Base-by-base conservation (phyloP, 208 protist genomes). In the Tetramitus jugosus region DNA sequence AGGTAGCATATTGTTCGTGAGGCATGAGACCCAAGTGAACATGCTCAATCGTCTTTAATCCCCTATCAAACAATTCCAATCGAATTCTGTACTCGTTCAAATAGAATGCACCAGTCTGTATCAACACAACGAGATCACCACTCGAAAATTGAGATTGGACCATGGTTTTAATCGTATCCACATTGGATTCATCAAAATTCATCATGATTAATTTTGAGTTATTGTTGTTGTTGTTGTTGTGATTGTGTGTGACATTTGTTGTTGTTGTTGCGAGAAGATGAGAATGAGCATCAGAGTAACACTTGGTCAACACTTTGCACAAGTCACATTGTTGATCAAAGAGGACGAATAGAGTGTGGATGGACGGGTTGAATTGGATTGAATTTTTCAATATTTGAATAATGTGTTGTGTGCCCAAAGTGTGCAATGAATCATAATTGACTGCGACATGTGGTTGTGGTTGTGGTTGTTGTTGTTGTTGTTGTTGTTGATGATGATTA, bases 11-110 rank as follows among this genome's bases (percentile, higher is more conserved):
- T 56, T 56, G 49, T 26, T 56, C 20, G 10, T 56, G 49, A 10
- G 49, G 20, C 20, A 56, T 10, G 14, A 56, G 20, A 10, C 49
- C 49, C 20, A 56, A 56, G 20, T 56, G 49, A 26, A 56, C 49
- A 20, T 56, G 49, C 20, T 56, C 49, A 56, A 56, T 56, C 14
- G 10, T 56, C 20, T 56, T 56, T 20, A 56, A 56, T 26, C 31
- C 52, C 3, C 31, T 35, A 31, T 78, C 60, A 49, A 78, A 78
- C 2, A 78, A 49, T 49, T 78, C 75, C 4, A 78, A 49, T 26
- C 75, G 13, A n/a, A 78, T 49, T 35, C 75, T 40, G 31, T 78
- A 78, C 46, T 78, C 75, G 75, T 64, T 60, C n/a, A 78, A 13
- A 64, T 78, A 53, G 31, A 78, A 78, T 3, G 75, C 46, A 42